Evolutionary conservation across 257 asterid genomes (phyloP).

Genomic region (Lithospermum erythrorhizon): DNA sequence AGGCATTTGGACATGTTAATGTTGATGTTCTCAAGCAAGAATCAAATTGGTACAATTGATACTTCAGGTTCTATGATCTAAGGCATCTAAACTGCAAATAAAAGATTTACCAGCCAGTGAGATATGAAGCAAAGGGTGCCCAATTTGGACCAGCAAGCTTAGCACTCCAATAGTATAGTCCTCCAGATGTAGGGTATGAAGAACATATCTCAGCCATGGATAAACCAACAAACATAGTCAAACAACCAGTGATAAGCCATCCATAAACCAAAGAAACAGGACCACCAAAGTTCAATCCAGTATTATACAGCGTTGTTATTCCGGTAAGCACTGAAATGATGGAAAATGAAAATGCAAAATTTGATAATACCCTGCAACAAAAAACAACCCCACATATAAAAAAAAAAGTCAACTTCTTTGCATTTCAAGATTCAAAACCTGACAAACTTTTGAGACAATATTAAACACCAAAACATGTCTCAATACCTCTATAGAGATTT

Average conservation of each 20-base stretch:
- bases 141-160: slow-evolving; percentile 91
- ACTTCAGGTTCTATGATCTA: too few species aligned
- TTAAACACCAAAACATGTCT: neutral
- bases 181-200: slow-evolving; percentile 94
- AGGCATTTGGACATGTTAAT: too few species aligned
- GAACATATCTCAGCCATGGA: slow-evolving; percentile 99
- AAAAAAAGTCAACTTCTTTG: neutral
- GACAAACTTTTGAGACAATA: neutral
- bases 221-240: slow-evolving; percentile 72
- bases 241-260: slow-evolving; percentile 74
- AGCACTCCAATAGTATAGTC: slow-evolving; percentile 98
- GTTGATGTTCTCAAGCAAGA: too few species aligned
- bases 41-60: too few species aligned
- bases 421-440: neutral
- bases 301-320: slow-evolving; percentile 66
- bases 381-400: neutral
- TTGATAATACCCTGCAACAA: slow-evolving; percentile 59
- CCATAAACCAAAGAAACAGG: slow-evolving; percentile 79
- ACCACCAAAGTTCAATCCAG: slow-evolving; percentile 85
- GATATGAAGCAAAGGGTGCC: slow-evolving; percentile 99
- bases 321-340: slow-evolving; percentile 92
- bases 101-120: slow-evolving; percentile 74
- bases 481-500: too few species aligned
- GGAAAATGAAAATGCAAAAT: slow-evolving; percentile 90
- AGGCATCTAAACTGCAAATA: too few species aligned